Evolutionary conservation across 2,329 filamentous ascomycete genomes (phyloP).

Genomic region (Cryphonectria naterciae): DNA sequence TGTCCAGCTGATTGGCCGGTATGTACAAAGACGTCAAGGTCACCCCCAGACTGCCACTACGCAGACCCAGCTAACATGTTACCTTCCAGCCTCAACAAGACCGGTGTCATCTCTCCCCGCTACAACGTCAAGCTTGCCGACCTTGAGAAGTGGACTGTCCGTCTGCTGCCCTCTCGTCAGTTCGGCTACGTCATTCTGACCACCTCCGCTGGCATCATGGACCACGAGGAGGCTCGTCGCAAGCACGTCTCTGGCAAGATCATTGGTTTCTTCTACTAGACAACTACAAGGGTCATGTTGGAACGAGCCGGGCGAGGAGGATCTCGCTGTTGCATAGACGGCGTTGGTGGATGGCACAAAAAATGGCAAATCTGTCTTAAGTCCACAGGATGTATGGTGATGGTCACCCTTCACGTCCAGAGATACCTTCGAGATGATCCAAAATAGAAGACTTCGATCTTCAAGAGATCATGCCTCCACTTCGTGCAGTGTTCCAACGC

Average conservation of each 20-base stretch:
- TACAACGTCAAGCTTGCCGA: slow-evolving; percentile 99
- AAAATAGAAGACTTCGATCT: slow-evolving; percentile 25
- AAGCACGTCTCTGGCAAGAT: slow-evolving; percentile 99
- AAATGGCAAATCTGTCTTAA: slow-evolving; percentile 18
- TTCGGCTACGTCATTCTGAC: slow-evolving; percentile 99
- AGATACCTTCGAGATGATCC: slow-evolving; percentile 22
- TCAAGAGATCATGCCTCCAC: neutral
- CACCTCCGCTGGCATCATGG: slow-evolving; percentile 99
- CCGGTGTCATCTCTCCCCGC: slow-evolving; percentile 97
- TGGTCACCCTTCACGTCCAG: slow-evolving; percentile 16
- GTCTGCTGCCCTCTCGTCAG: slow-evolving; percentile 98
- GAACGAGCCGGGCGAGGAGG: slow-evolving; percentile 16
- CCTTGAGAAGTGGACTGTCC: slow-evolving; percentile 99
- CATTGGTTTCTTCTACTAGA: slow-evolving; percentile 98
- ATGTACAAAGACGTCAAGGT: slow-evolving; percentile 27
- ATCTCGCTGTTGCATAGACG: slow-evolving; percentile 33
- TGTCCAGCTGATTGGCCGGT: slow-evolving; percentile 96
- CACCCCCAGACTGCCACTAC: neutral
- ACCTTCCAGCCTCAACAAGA: slow-evolving; percentile 78
- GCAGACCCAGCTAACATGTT: slow-evolving; percentile 35
- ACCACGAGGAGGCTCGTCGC: slow-evolving; percentile 98
- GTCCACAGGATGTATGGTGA: slow-evolving; percentile 16
- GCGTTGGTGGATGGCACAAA: slow-evolving; percentile 32
- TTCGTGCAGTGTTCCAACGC: neutral
- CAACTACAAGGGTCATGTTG: slow-evolving; percentile 25